phyloP scores from a whole-genome alignment of 2,329 filamentous ascomycete genomes.

The Nigrospora osmanthi region DNA sequence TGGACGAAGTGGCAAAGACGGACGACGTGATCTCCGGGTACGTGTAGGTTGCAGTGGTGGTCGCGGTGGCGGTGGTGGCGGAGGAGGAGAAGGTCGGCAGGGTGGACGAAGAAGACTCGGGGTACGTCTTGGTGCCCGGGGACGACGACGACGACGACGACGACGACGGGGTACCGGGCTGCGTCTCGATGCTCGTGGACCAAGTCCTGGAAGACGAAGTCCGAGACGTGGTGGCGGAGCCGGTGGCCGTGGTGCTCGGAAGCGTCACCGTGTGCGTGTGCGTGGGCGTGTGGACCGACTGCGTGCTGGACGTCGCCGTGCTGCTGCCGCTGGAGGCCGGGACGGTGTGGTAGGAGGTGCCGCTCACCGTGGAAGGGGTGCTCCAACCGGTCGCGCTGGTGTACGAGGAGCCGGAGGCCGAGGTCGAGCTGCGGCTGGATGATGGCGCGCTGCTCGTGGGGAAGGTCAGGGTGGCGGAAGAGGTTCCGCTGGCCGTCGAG shows the following conservation, averaged over 20 bases:
- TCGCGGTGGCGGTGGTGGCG: too few species aligned
- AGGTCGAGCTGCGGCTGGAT: not conserved
- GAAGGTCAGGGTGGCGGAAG: too few species aligned
- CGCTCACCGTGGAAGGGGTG: not conserved
- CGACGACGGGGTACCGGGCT: too few species aligned
- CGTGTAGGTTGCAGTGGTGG: not conserved
- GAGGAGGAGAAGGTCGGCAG: too few species aligned
- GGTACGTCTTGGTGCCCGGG: not conserved
- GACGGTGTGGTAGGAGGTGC: not conserved
- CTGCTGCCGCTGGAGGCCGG: not conserved
- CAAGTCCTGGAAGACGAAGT: too few species aligned
- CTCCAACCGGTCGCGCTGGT: not conserved
- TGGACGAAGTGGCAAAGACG: not conserved
- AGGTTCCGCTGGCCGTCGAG: too few species aligned
- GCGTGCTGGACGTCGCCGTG: not conserved
- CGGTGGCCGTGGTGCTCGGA: not conserved
- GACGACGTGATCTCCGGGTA: not conserved
- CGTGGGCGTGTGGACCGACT: not conserved
- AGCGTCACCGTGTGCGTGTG: not conserved
- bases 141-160: too few species aligned
- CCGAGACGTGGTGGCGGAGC: too few species aligned
- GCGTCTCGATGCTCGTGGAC: too few species aligned
- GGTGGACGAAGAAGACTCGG: not conserved
- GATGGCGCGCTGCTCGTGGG: too few species aligned
- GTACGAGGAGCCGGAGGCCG: not conserved